Base-by-base conservation (phyloP, 2,329 filamentous ascomycete species). In the Aspergillus bombycis region DNA sequence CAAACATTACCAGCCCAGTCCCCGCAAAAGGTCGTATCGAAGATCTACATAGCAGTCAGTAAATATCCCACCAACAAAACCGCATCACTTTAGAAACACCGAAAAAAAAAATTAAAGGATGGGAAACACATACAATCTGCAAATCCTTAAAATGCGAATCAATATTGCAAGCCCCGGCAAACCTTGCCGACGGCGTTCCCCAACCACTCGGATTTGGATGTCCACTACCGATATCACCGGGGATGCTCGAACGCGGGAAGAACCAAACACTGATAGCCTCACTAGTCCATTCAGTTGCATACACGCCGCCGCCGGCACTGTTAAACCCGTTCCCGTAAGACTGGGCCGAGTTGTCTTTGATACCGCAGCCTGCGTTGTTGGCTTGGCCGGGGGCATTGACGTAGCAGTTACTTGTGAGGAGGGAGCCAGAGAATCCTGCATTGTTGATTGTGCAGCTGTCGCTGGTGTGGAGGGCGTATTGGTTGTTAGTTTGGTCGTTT, bases 1-100 rank as follows among this genome's bases (percentile, higher is more conserved):
- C 91, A 96, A 38, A 89, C 87, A 48, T 81, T 75, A 28, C 92
- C 92, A 9, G 93, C 93, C 93, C 93, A 97, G 73, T 90, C 87
- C 23, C 94, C 94, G 77, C 94, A 97, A 76, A 96, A 92, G 7
- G 91, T 91, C 0, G 89, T 95, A 79, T 91, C 96, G 43, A 90
- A 79, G 58, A 80, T 72, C 77, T 79, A 57, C 10, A 26, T 26
- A n/a, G 16, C 19, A 41, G 30, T 50, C 23, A 50, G 48, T n/a
- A 52, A 11, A 11, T n/a, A 32, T 14, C 28, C 26, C 46, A 32
- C 38, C 46, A n/a, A 32, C 19, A 57, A n/a, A n/a, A 8, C 12
- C 16, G 9, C 6, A 19, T 9, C 7, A 2, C 38, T 26, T 43
- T 12, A 21, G 8, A 48, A 46, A 8, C 10, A 36, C 36, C 3